phyloP scores from a whole-genome alignment of 257 asterid genomes.

The Nicotiana undulata region DNA sequence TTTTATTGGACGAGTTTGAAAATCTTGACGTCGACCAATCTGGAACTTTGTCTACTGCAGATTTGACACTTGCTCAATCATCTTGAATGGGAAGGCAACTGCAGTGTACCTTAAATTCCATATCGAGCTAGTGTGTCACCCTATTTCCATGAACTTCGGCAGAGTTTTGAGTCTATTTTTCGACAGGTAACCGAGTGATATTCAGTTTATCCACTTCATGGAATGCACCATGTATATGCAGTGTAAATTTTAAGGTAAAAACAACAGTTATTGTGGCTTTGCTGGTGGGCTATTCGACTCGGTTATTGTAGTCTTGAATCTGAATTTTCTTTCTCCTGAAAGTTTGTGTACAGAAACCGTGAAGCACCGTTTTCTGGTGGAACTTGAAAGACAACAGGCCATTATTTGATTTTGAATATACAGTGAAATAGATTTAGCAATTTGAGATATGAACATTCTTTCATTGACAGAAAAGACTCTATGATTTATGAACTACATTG shows the following conservation, averaged over 20 bases:
- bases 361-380: not conserved
- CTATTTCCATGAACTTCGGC: not conserved
- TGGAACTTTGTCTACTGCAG: slow-evolving; percentile 64
- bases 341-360: not conserved
- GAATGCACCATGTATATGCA: not conserved
- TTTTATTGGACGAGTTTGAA: slow-evolving; percentile 58
- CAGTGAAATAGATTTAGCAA: not conserved
- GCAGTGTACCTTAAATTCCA: not conserved
- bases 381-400: not conserved
- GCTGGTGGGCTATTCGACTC: not conserved
- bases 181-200: not conserved
- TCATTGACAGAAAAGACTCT: not conserved
- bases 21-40: slow-evolving; percentile 83
- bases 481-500: no score
- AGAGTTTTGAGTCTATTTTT: not conserved
- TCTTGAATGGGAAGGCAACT: not conserved
- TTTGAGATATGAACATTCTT: not conserved
- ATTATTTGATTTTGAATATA: not conserved
- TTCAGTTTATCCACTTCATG: not conserved
- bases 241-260: not conserved
- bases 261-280: not conserved
- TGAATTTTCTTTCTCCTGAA: not conserved
- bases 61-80: slow-evolving; percentile 65
- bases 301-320: not conserved
- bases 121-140: not conserved